These are phyloP conservation scores for Gossypium turneri DNA, from an alignment of 345 rosid genomes.

Conservation along the genomic window DNA sequence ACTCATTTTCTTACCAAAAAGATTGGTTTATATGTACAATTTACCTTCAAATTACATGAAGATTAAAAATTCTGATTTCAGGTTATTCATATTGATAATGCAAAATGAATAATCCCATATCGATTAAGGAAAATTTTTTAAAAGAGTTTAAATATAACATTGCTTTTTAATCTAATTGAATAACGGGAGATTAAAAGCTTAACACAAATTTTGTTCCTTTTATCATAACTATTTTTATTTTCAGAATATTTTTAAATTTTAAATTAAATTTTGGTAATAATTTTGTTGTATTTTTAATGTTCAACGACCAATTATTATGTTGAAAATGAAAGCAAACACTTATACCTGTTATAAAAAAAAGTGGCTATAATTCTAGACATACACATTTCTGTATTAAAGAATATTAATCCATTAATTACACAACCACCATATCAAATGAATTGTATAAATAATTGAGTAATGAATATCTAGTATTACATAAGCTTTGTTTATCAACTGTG, in stretches of 20 bases:
- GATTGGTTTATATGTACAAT: background rate
- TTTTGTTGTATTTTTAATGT: background rate
- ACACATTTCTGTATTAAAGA: background rate
- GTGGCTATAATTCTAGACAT: background rate
- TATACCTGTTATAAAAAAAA: background rate
- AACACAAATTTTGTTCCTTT: no score
- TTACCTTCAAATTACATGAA: no score
- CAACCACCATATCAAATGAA: background rate
- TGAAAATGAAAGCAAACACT: background rate
- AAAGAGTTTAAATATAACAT: no score
- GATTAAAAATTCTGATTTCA: background rate
- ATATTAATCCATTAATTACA: background rate
- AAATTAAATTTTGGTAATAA: background rate
- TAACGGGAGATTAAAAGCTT: no score
- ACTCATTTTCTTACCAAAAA: background rate
- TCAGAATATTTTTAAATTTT: no score
- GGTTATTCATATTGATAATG: no score
- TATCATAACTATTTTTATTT: no score
- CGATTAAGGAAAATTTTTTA: fast-evolving
- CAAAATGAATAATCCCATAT: no score
- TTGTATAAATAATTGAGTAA: slow-evolving; percentile 1
- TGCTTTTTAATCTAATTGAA: no score
- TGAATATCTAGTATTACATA: background rate
- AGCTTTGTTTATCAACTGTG: background rate
- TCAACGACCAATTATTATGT: background rate